Evolutionary conservation across 202 grass and related monocot genomes (phyloP).

Genomic region (Tripidium arundinaceum): DNA sequence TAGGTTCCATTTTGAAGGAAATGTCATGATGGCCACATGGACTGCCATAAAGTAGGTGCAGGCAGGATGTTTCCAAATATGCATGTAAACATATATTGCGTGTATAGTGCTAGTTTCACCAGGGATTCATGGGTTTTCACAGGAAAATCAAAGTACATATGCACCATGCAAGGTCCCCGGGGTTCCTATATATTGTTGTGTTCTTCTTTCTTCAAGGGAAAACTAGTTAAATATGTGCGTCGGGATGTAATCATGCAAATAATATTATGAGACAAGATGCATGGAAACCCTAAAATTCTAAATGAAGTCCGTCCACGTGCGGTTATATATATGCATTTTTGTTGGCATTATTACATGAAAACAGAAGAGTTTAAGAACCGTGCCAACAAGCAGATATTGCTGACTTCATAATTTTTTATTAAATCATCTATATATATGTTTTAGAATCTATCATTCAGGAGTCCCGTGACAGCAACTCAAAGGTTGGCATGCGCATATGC

Average conservation of each 20-base stretch:
- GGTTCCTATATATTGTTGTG: not conserved
- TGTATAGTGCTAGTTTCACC: not conserved
- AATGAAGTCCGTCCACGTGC: not conserved
- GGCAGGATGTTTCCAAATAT: slow-evolving; percentile 2
- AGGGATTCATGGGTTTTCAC: not conserved
- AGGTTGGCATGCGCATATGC: too few relatives aligned
- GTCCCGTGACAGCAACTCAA: too few relatives aligned
- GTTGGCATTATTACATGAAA: not conserved
- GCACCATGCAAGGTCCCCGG: not conserved
- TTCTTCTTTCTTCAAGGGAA: not conserved
- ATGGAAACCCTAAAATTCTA: not conserved
- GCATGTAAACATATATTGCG: not conserved
- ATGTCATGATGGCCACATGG: slow-evolving; percentile 10
- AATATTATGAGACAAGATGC: not conserved
- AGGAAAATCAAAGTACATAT: not conserved
- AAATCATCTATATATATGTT: not conserved
- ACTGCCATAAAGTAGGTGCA: slow-evolving; percentile 26
- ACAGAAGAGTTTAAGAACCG: not conserved
- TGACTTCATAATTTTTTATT: not conserved
- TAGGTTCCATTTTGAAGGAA: not conserved
- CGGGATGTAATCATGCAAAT: not conserved
- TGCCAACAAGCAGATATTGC: not conserved
- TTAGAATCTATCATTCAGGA: too few relatives aligned
- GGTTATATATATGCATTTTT: not conserved
- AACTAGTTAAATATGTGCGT: not conserved